A percentile compares a stretch with the other conserved stretches of the same genome.
These are phyloP conservation scores for Diutina rugosa DNA, from an alignment of 1,139 yeast genomes.

Conservation along the genomic window DNA sequence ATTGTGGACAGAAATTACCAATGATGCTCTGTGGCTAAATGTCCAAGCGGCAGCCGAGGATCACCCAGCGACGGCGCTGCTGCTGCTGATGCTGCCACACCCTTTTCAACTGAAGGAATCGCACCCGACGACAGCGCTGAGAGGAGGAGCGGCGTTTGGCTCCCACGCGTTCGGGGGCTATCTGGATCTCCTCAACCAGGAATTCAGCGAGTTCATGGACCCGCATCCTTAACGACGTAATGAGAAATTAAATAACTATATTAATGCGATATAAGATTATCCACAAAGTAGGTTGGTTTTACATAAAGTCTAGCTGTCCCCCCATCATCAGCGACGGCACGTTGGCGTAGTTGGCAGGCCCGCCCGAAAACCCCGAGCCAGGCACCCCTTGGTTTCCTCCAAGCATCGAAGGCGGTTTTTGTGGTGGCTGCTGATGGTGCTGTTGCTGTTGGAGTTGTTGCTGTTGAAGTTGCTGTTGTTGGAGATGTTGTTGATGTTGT, in stretches of 20 bases:
- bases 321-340: background rate
- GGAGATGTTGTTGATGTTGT: constrained; percentile 3
- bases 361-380: constrained; percentile 3
- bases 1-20: constrained; percentile 63
- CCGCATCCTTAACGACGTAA: background rate
- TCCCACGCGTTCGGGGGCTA: constrained; percentile 9
- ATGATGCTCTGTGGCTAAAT: constrained; percentile 60
- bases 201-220: constrained; percentile 17
- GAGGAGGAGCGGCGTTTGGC: constrained; percentile 5
- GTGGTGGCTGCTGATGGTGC: background rate
- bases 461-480: constrained; percentile 3
- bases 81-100: background rate
- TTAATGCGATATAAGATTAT: background rate
- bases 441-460: constrained; percentile 2
- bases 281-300: background rate
- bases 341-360: constrained; percentile 1
- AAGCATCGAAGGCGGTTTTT: background rate
- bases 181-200: constrained; percentile 26
- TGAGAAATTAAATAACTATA: constrained; percentile 8
- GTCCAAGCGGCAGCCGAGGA: constrained; percentile 3
- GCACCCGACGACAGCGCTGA: constrained; percentile 1
- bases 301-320: background rate
- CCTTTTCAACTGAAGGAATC: constrained; percentile 1
- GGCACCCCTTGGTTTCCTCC: background rate
- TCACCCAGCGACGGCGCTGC: background rate